Evolutionary conservation across 805 yeast species (phyloP).

Genomic region (Yamadazyma tumulicola): DNA sequence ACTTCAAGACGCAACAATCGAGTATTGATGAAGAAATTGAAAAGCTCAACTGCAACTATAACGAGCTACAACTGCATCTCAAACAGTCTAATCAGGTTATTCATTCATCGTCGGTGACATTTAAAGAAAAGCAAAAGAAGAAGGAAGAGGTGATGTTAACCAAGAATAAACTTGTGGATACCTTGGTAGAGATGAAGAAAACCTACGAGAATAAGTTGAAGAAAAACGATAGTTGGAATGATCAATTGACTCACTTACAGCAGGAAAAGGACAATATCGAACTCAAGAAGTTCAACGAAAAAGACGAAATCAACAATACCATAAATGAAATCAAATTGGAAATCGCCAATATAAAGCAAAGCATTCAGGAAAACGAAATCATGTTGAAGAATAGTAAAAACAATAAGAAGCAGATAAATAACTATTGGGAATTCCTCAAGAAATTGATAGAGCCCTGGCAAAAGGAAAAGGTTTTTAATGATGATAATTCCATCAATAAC

Average conservation of each 20-base stretch:
- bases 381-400: conserved; percentile 15
- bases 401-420: conserved; percentile 22
- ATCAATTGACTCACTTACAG: conserved; percentile 8
- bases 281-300: conserved; percentile 2
- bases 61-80: conserved; percentile 1
- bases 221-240: conserved; percentile 20
- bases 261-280: conserved; percentile 4
- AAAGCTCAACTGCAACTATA: neutral
- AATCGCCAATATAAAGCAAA: conserved; percentile 17
- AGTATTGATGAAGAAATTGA: conserved; percentile 3
- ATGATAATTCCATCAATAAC: conserved; percentile 27
- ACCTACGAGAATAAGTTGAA: conserved; percentile 19
- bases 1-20: conserved; percentile 15
- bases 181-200: conserved; percentile 20
- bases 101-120: conserved; percentile 1
- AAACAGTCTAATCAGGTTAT: conserved; percentile 4
- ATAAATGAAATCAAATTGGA: conserved; percentile 10
- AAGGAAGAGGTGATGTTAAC: conserved; percentile 24
- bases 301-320: conserved; percentile 2
- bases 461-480: conserved; percentile 19
- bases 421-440: conserved; percentile 16
- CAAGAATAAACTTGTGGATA: conserved; percentile 25
- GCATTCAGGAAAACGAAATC: conserved; percentile 26
- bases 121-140: conserved; percentile 12
- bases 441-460: conserved; percentile 6